These are phyloP conservation scores for Avena eriantha DNA, from an alignment of 176 grass and related monocot genomes.

Conservation along the genomic window DNA sequence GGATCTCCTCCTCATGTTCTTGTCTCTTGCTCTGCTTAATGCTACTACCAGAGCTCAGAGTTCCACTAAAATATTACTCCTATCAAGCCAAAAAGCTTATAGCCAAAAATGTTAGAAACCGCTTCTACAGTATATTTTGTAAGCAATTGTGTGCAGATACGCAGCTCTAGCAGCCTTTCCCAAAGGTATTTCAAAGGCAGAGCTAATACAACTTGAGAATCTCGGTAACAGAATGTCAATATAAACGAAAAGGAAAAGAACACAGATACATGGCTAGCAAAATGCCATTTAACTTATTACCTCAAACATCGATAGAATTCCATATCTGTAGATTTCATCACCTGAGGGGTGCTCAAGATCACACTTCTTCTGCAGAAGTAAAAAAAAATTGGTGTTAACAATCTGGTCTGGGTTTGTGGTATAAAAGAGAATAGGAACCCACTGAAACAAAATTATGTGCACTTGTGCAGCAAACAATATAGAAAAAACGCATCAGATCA, in stretches of 20 bases:
- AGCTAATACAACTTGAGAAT: background rate
- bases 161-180: conserved; percentile 2
- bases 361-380: conserved; percentile 76
- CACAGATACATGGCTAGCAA: background rate
- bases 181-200: background rate
- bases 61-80: too few species aligned
- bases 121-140: background rate
- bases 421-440: background rate
- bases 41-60: too few species aligned
- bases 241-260: conserved; percentile 15
- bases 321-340: conserved; percentile 98
- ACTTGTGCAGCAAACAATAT: conserved; percentile 18
- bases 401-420: background rate
- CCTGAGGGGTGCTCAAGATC: conserved; percentile 98
- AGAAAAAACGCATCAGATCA: background rate
- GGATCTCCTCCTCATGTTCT: too few species aligned
- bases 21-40: too few species aligned
- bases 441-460: background rate
- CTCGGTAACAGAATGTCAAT: background rate
- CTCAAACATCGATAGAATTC: conserved; percentile 96
- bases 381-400: conserved; percentile 40
- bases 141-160: background rate
- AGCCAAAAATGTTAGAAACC: too few species aligned
- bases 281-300: conserved; percentile 49
- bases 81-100: too few species aligned